Conservation (phyloP, 371 early-diverging fungal genomes). For the Apophysomyces variabilis region DNA sequence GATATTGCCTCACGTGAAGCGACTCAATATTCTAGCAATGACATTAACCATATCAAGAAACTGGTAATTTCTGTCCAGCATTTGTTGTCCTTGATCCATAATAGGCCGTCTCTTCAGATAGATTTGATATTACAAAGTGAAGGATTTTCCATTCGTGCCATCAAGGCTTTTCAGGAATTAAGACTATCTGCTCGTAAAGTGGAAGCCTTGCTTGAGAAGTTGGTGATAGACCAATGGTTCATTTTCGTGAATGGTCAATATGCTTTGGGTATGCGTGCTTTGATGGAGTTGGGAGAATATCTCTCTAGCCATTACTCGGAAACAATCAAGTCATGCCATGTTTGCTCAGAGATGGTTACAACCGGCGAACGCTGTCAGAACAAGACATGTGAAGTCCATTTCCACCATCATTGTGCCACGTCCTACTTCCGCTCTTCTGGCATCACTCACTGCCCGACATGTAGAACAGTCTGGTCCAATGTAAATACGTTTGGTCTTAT, state of each 20-base stretch:
- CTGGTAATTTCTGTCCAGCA: not conserved
- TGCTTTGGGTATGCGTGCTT: not conserved
- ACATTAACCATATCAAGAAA: slow-evolving; percentile 1
- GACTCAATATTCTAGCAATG: not conserved
- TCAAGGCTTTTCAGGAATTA: not conserved
- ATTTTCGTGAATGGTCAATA: not conserved
- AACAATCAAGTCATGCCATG: not conserved
- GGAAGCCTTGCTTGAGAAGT: slow-evolving; percentile 1
- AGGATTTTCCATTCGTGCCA: not conserved
- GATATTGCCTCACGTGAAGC: not conserved
- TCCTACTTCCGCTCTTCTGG: not conserved
- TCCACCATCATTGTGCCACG: slow-evolving; percentile 3
- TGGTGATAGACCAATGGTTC: slow-evolving; percentile 12
- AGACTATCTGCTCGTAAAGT: not conserved
- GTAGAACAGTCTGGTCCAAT: not conserved
- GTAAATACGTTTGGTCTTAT: not conserved
- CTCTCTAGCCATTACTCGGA: not conserved
- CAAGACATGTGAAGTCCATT: not conserved
- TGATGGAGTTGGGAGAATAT: not conserved
- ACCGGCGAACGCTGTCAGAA: slow-evolving; percentile 6
- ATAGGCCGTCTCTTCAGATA: not conserved
- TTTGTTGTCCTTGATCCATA: not conserved
- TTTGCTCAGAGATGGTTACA: slow-evolving; percentile 12
- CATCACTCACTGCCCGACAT: not conserved
- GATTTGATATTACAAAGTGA: not conserved